A percentile compares a stretch with the other conserved stretches of the same genome.
Evolutionary conservation across 768 basidiomycete species (phyloP).

Genomic region (Leccinum olivaceopallidum): DNA sequence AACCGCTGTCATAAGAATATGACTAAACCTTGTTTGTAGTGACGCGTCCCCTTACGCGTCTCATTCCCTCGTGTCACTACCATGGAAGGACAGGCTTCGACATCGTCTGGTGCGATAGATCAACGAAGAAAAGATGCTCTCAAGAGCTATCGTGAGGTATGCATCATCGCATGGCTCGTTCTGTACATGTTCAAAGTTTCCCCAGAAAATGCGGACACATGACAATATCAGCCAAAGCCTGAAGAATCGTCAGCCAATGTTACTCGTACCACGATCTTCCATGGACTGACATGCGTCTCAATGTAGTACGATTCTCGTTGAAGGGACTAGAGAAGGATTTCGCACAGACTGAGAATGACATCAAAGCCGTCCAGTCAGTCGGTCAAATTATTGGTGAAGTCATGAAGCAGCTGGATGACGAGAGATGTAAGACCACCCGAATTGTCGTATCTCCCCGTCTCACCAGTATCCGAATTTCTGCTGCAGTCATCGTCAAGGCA

Average conservation of each 20-base stretch:
- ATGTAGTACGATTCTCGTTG: constrained; percentile 83
- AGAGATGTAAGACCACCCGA: constrained; percentile 71
- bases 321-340: constrained; percentile 88
- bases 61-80: constrained; percentile 8
- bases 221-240: constrained; percentile 83
- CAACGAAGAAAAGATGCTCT: constrained; percentile 73
- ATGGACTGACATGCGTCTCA: neutral
- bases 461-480: neutral
- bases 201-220: constrained; percentile 92
- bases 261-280: neutral
- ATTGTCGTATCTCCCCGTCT: neutral
- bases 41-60: constrained; percentile 30
- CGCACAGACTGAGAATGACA: constrained; percentile 96
- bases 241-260: constrained; percentile 73
- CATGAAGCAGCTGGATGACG: constrained; percentile 97
- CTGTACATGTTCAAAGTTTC: constrained; percentile 5
- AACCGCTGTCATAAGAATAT: neutral
- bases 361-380: constrained; percentile 98
- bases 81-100: constrained; percentile 38
- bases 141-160: constrained; percentile 74
- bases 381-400: constrained; percentile 99
- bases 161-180: constrained; percentile 7
- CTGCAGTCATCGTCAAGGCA: constrained; percentile 93
- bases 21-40: constrained; percentile 2
- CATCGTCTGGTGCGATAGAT: constrained; percentile 64